Evolutionary conservation across 257 asterid species (phyloP), one percentile per base, ranked within the genome.

Genomic region (Nicotiana noctiflora): DNA sequence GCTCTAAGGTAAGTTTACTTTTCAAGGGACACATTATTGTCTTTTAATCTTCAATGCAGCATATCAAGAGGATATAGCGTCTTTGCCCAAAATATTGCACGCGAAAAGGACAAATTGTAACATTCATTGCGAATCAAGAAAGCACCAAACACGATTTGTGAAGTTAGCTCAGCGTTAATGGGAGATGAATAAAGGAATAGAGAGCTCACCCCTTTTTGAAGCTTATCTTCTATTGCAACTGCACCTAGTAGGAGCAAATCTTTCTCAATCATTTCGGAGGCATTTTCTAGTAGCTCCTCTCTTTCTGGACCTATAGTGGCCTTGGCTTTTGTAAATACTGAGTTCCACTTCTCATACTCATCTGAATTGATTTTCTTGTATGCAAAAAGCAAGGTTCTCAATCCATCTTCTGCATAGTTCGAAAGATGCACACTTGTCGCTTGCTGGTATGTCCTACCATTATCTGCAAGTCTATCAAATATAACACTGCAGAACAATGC

Each of bases 211-310:
- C 98, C 99, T 90, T 88, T 88, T 88, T 96, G 99, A 79, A 96
- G 85, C 90, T 96, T 94, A 89, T 96, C 99, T 89, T 96, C 99
- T 34, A 96, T 97, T 21, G 99, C 99, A 83, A 98, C 93, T 7
- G 99, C 98, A 79, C 99, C 99, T 31, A 96, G 90, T 80, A 96
- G 97, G 81, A 89, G 88, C 90, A 96, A 85, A 46, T 91, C 97
- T 87, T 85, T 91, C 88, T 96, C 99, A 91, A 96, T 94, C 89
- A 81, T 70, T 81, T 96, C 99, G 79, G 95, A 94, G 84, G 89
- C 81, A 72, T 86, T 90, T 85, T 94, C 99, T 81, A 96, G 97
- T 89, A 84, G 87, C n/a, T 84, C 92, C 83, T 96, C 99, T 86
- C 99, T 89, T 78, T 96, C 97, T 66, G 85, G 85, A 66, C 94